Evolutionary conservation across 306 rosid species (phyloP), one percentile per base, ranked within the genome.

Genomic region (barrel medic (Medicago truncatula)): DNA sequence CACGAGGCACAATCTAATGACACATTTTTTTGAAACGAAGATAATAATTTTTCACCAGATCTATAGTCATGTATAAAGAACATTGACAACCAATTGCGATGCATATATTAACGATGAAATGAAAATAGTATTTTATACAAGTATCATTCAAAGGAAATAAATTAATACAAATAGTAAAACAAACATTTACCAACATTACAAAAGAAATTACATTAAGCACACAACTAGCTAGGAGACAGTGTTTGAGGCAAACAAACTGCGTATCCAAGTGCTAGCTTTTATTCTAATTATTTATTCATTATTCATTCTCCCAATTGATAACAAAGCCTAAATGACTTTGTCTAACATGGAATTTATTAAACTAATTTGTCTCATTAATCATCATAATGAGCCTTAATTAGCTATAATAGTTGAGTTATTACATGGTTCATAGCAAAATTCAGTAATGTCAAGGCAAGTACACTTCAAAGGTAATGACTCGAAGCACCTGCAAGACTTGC

Each of bases 291-390:
- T 21, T 69, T 23, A 52, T 18, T 49, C 23, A 25, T 69, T 23
- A 52, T 18, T 49, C 23, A 25, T 17, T 50, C 18, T 8, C 56
- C 31, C 16, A 43, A 4, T 10, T 3, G 61, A 36, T 36, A 61
- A 61, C 78, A 62, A 74, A 16, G 61, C 61, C 60, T 46, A 44
- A 28, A 43, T 31, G 49, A 4, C 70, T 44, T 46, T 62, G 59
- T 47, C 49, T 14, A 13, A 14, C 36, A 4, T n/a, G 36, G 36
- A 31, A 31, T 31, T 31, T 31, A 31, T 31, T 31, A 3, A 49
- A 15, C 2, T 15, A 4, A 1, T 1, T 15, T 49, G 20, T 7
- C 18, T 49, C 18, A 49, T 49, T 49, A 49, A 15, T 15, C 73
- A 4, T 53, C 9, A 28, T 66, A 23, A 23, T 23, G 54, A 66